phyloP scores from a whole-genome alignment of 1,284 basidiomycete genomes.

The Melampsora larici-populina region DNA sequence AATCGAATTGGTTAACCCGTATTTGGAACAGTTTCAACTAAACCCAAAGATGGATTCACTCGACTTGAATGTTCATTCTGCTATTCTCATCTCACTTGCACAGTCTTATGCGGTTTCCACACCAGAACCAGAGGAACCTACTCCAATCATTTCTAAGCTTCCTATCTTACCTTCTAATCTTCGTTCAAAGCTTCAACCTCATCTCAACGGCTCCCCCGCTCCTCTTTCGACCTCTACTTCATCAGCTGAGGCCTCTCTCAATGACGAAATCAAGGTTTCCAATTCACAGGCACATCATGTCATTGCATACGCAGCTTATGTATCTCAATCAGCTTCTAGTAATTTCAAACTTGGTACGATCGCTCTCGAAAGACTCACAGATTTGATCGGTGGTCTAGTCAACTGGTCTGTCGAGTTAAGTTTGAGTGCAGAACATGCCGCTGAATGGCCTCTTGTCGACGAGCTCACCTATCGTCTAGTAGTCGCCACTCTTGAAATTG shows the following conservation, averaged over 20 bases:
- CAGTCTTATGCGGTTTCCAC: conserved; percentile 38
- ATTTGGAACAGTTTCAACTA: too few relatives aligned
- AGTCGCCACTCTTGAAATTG: conserved; percentile 25
- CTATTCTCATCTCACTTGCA: conserved; percentile 38
- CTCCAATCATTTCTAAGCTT: conserved; percentile 33
- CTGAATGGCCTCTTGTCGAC: conserved; percentile 38
- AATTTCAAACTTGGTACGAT: conserved; percentile 3
- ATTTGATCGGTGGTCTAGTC: conserved; percentile 18
- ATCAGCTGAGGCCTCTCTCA: neutral
- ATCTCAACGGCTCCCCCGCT: conserved; percentile 11
- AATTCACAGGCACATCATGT: conserved; percentile 31
- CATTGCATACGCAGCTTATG: conserved; percentile 38
- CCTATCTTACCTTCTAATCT: neutral
- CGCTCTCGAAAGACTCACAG: conserved; percentile 16
- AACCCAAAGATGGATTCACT: conserved; percentile 34
- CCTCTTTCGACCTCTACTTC: neutral
- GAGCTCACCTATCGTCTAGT: conserved; percentile 37
- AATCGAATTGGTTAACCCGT: too few relatives aligned
- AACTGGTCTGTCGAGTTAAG: conserved; percentile 23
- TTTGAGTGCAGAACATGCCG: conserved; percentile 28
- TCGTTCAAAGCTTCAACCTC: conserved; percentile 6
- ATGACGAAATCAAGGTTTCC: conserved; percentile 20
- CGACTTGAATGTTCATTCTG: conserved; percentile 41
- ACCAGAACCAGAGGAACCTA: conserved; percentile 13
- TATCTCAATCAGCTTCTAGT: conserved; percentile 32